Evolutionary conservation across 176 grass and related monocot genomes (phyloP).

Genomic region (Oryza nivara): DNA sequence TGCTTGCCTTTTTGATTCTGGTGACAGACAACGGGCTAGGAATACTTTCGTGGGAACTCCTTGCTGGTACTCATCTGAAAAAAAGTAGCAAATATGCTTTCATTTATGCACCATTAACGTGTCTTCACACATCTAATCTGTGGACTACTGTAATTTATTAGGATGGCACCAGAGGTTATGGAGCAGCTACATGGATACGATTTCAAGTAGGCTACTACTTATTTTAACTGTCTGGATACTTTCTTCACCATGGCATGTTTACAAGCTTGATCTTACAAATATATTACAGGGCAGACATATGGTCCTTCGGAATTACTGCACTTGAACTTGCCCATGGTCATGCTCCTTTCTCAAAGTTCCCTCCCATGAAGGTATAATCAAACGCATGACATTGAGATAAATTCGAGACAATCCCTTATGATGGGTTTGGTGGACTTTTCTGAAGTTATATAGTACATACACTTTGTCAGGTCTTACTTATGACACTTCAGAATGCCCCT

Average conservation of each 20-base stretch:
- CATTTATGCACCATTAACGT: background rate
- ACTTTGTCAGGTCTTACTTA: constrained; percentile 78
- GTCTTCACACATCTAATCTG: constrained; percentile 31
- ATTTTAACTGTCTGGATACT: constrained; percentile 28
- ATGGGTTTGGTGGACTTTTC: constrained; percentile 12
- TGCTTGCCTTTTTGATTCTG: constrained; percentile 94
- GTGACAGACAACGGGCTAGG: constrained; percentile 83
- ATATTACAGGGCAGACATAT: constrained; percentile 91
- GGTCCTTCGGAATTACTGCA: constrained; percentile 99
- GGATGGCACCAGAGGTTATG: constrained; percentile 99
- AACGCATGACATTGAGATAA: background rate
- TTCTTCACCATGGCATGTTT: constrained; percentile 25
- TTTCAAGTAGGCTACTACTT: constrained; percentile 75
- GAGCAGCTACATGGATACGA: constrained; percentile 91
- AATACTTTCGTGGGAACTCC: constrained; percentile 97
- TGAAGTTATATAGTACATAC: background rate
- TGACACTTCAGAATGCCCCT: constrained; percentile 95
- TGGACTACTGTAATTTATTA: constrained; percentile 45
- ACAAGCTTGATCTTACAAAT: constrained; percentile 37
- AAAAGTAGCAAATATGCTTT: constrained; percentile 24
- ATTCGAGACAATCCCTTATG: background rate
- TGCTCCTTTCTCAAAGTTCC: constrained; percentile 94
- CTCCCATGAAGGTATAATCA: constrained; percentile 88
- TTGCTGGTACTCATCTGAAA: constrained; percentile 73
- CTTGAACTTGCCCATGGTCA: constrained; percentile 98